Percentiles rank a stretch among this genome's conserved stretches.
Evolutionary conservation across 139 green algal genomes (phyloP).

Genomic region (Volvox africanus): DNA sequence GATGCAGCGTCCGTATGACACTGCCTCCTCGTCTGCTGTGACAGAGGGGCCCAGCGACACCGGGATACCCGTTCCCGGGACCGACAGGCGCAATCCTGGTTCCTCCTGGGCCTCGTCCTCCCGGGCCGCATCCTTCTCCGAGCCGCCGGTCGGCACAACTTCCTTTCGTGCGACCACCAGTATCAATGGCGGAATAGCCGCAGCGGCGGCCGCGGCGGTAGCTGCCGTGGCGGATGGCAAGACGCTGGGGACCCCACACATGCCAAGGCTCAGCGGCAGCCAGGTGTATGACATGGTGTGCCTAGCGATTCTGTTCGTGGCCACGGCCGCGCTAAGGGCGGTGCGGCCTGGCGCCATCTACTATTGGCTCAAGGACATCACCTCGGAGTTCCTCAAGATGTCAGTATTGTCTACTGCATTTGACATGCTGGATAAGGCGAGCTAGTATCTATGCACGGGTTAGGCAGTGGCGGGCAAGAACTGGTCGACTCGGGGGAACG

Average conservation of each 20-base stretch:
- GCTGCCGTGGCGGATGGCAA: neutral
- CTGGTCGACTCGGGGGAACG: too few species aligned
- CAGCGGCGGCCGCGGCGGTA: conserved; percentile 10
- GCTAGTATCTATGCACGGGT: too few species aligned
- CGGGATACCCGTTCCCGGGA: neutral
- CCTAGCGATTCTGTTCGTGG: conserved; percentile 70
- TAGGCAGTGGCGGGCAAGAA: too few species aligned
- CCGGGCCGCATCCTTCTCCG: neutral
- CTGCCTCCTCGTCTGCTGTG: neutral
- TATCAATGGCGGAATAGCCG: neutral
- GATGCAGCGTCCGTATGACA: neutral
- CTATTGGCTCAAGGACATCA: conserved; percentile 82
- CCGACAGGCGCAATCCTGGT: neutral
- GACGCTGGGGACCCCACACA: neutral
- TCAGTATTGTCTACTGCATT: conserved; percentile 85
- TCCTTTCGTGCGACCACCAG: neutral
- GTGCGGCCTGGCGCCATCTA: conserved; percentile 88
- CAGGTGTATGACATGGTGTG: conserved; percentile 88
- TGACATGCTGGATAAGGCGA: conserved; percentile 90
- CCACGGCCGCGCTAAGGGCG: conserved; percentile 69
- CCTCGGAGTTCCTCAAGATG: conserved; percentile 91
- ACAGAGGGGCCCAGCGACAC: neutral
- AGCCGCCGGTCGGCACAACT: neutral
- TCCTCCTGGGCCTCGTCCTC: neutral
- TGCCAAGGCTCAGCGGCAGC: conserved; percentile 23